phyloP scores from a whole-genome alignment of 169 alveolate genomes.

The Plasmodium billcollinsi region DNA sequence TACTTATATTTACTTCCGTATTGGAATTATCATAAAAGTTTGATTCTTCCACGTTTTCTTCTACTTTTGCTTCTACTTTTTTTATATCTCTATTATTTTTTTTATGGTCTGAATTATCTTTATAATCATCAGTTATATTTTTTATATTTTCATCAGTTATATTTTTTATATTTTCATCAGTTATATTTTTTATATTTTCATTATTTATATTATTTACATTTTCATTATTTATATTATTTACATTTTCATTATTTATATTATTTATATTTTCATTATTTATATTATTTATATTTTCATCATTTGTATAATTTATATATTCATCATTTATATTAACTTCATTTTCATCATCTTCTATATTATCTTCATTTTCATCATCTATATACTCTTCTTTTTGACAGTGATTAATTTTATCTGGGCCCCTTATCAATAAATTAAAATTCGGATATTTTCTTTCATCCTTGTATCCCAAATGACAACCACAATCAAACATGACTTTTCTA shows the following conservation, averaged over 20 bases:
- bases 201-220: slow-evolving; percentile 61
- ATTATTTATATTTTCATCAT: slow-evolving; percentile 11
- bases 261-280: too few species aligned
- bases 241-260: not conserved
- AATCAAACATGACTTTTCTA: slow-evolving; percentile 96
- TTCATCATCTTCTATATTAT: slow-evolving; percentile 13
- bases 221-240: too few species aligned
- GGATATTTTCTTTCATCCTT: slow-evolving; percentile 96
- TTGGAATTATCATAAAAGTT: slow-evolving; percentile 20
- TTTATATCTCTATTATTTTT: not conserved
- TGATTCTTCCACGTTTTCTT: slow-evolving; percentile 13
- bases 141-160: not conserved
- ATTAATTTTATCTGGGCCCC: slow-evolving; percentile 1
- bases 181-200: slow-evolving; percentile 33
- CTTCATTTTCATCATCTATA: not conserved
- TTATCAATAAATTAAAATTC: slow-evolving; percentile 88
- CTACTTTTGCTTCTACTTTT: not conserved
- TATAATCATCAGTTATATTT: not conserved
- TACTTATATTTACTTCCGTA: slow-evolving; percentile 47
- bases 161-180: slow-evolving; percentile 18
- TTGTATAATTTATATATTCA: slow-evolving; percentile 26
- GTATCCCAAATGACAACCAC: slow-evolving; percentile 97
- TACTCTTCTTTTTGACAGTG: not conserved
- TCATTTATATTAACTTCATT: slow-evolving; percentile 61
- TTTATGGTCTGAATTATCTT: not conserved